Conservation (phyloP, 768 basidiomycete species). For the Ramaria sp. region DNA sequence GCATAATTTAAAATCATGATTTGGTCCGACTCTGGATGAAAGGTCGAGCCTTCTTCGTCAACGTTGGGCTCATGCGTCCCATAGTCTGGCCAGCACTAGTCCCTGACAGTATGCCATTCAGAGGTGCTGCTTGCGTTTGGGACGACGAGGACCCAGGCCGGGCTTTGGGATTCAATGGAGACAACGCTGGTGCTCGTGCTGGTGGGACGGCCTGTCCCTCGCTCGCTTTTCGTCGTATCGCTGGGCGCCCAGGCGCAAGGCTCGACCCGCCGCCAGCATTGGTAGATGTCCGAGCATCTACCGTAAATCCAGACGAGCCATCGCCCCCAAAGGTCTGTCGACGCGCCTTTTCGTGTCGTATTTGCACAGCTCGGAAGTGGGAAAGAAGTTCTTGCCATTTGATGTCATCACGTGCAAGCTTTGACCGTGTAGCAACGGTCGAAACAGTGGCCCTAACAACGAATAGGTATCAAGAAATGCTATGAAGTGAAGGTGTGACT, state of each 20-base stretch:
- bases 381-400: slow-evolving; percentile 93
- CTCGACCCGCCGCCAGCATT: neutral
- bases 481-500: neutral
- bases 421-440: slow-evolving; percentile 51
- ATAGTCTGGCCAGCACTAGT: neutral
- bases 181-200: slow-evolving; percentile 30
- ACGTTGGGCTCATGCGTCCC: neutral
- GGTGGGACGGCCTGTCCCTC: slow-evolving; percentile 30
- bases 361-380: slow-evolving; percentile 87
- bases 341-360: slow-evolving; percentile 85
- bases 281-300: slow-evolving; percentile 14
- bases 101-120: neutral
- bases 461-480: slow-evolving; percentile 14
- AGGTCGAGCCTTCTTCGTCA: slow-evolving; percentile 1
- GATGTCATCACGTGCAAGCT: slow-evolving; percentile 77
- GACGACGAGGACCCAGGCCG: slow-evolving; percentile 16
- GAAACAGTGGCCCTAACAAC: slow-evolving; percentile 14
- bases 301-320: slow-evolving; percentile 34
- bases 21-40: neutral
- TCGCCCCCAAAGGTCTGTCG: slow-evolving; percentile 67
- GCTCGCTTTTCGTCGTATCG: slow-evolving; percentile 52
- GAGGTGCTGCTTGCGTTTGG: neutral
- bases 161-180: slow-evolving; percentile 65
- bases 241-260: slow-evolving; percentile 26
- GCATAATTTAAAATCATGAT: neutral